Conservation (phyloP, 2,329 filamentous ascomycete genomes). For the Verticillium zaregamsianum region DNA sequence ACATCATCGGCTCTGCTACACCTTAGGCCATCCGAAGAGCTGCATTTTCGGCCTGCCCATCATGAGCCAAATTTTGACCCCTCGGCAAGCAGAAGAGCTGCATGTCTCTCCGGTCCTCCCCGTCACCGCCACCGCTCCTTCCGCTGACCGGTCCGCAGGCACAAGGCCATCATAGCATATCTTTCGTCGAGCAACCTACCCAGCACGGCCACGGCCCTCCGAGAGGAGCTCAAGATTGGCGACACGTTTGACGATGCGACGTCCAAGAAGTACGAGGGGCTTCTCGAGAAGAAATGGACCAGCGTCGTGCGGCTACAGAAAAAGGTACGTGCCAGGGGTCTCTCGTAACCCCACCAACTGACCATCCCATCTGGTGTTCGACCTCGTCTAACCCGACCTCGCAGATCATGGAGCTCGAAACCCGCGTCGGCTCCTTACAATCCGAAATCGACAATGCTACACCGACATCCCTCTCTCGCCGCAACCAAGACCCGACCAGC, state of each 20-base stretch:
- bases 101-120: constrained; percentile 33
- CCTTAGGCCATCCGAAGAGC: background rate
- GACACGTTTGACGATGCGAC: constrained; percentile 72
- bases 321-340: constrained; percentile 54
- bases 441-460: constrained; percentile 81
- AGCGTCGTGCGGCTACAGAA: constrained; percentile 92
- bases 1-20: background rate
- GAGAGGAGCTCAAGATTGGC: constrained; percentile 71
- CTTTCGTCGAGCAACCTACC: constrained; percentile 69
- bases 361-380: background rate
- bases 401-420: constrained; percentile 91
- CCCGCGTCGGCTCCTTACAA: constrained; percentile 68
- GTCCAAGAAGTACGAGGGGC: constrained; percentile 87
- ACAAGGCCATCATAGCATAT: constrained; percentile 93
- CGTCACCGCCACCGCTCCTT: background rate
- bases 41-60: constrained; percentile 11
- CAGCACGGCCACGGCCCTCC: constrained; percentile 65
- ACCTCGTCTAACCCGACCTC: background rate
- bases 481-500: constrained; percentile 76
- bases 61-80: constrained; percentile 74
- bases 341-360: background rate
- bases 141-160: constrained; percentile 45
- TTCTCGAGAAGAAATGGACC: constrained; percentile 98
- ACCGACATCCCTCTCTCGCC: constrained; percentile 67
- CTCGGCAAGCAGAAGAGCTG: constrained; percentile 85